Base-by-base conservation (phyloP, 768 basidiomycete genomes). In the Kwoniella botswanensis region DNA sequence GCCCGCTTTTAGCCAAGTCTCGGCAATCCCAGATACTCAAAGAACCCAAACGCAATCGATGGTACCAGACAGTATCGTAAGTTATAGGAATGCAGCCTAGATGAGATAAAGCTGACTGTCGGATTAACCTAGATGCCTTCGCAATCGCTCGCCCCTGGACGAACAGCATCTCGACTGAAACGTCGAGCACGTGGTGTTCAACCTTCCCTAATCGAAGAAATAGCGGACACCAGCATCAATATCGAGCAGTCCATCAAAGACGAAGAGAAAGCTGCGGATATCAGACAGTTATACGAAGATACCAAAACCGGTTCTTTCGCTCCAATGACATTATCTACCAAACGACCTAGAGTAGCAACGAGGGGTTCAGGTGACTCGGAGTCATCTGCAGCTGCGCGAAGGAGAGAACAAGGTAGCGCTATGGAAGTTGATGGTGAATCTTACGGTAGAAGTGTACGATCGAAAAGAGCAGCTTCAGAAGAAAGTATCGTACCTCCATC, bases 211-310 rank as follows among this genome's bases (percentile, higher is more conserved):
- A 70, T 70, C 12, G 43, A 70, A 35, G 68, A 70, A 22, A 70
- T 70, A 9, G 68, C 68, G 15, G 68, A 70, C 24, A 70, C 68
- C 21, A 64, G 63, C 17, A 65, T 70, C 43, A 65, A 70, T 26
- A 4, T 64, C 12, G 67, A 58, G 41, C 58, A 67, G 7, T 50
- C 50, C 21, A 50, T 73, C 22, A 67, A 72, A 50, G 71, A 61
- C 3, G 75, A 79, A 65, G 74, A 75, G 44, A 63, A 66, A 4
- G 68, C 74, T 15, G 71, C 66, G 21, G 74, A 74, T 59, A 74
- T 76, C 24, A 53, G 74, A 44, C 72, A 76, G 55, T 54, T 80
- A 29, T 78, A 78, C 65, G 79, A 80, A 58, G 71, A 78, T 50
- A 74, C 77, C 44, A 78, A 77, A 53, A 63, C 70, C 18, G 63